Evolutionary conservation across 495 filamentous ascomycete genomes (phyloP).

Genomic region (Neurospora sp.): DNA sequence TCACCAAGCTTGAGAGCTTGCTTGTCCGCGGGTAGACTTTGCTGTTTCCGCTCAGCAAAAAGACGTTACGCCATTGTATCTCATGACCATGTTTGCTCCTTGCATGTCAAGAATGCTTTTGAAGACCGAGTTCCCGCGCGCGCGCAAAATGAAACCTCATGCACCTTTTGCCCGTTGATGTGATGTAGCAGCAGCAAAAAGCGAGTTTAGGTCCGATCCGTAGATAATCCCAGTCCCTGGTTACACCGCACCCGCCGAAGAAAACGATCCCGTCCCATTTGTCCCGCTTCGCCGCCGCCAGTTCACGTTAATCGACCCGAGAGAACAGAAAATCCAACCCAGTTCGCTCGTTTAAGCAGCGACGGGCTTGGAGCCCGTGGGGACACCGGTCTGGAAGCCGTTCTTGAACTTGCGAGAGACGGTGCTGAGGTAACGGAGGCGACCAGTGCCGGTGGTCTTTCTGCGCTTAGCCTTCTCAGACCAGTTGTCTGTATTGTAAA

Average conservation of each 20-base stretch:
- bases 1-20: not conserved
- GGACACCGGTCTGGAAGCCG: constrained; percentile 84
- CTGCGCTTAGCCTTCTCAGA: constrained; percentile 98
- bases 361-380: constrained; percentile 64
- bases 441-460: constrained; percentile 96
- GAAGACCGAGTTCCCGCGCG: constrained; percentile 20
- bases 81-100: constrained; percentile 21
- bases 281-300: constrained; percentile 12
- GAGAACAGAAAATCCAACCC: not conserved
- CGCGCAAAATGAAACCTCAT: constrained; percentile 19
- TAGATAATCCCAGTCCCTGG: constrained; percentile 15
- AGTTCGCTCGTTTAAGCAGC: constrained; percentile 16
- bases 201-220: constrained; percentile 15
- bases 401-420: constrained; percentile 89
- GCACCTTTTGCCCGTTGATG: constrained; percentile 20
- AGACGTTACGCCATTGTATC: constrained; percentile 23
- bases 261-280: constrained; percentile 18
- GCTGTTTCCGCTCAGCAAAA: not conserved
- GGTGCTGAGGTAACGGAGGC: constrained; percentile 83
- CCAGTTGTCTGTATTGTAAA: constrained; percentile 72
- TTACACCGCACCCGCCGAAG: constrained; percentile 24
- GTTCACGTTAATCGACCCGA: constrained; percentile 8
- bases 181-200: constrained; percentile 21
- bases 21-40: not conserved
- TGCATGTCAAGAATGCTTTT: constrained; percentile 13